Conservation (phyloP, 2,329 filamentous ascomycete species). For the Diatrype stigma region DNA sequence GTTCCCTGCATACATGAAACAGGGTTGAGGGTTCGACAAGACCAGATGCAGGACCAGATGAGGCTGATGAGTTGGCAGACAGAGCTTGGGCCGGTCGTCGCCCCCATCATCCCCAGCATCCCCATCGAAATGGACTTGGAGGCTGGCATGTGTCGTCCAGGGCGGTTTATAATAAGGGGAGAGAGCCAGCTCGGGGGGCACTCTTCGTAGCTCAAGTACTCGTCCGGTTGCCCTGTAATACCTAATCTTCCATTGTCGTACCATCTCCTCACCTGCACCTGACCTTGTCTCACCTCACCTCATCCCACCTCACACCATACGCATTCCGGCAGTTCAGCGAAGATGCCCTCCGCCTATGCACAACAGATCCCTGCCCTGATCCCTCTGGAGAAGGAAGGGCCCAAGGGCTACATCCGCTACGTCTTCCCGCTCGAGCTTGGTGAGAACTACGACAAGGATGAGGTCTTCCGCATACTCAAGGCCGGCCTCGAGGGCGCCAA, state of each 20-base stretch:
- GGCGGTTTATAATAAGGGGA: background rate
- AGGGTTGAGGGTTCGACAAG: background rate
- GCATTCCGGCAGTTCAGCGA: background rate
- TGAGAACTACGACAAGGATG: constrained; percentile 25
- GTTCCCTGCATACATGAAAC: background rate
- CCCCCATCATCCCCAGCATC: background rate
- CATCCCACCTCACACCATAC: background rate
- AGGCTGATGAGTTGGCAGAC: background rate
- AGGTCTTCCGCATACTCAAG: constrained; percentile 21
- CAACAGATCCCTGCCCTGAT: constrained; percentile 17
- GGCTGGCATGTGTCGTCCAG: background rate
- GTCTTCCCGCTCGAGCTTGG: constrained; percentile 31
- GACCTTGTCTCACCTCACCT: background rate
- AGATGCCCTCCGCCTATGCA: background rate
- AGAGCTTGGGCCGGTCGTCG: background rate
- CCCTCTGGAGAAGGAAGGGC: constrained; percentile 29
- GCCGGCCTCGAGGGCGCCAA: constrained; percentile 26
- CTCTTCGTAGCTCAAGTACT: background rate
- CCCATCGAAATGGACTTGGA: background rate
- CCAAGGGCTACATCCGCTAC: constrained; percentile 30
- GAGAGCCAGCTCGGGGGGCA: background rate
- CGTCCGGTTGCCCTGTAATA: background rate
- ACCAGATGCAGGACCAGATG: background rate
- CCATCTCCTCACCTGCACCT: background rate
- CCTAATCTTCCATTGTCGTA: background rate